Base-by-base conservation (phyloP, 257 asterid genomes). In the Henckelia pumila region DNA sequence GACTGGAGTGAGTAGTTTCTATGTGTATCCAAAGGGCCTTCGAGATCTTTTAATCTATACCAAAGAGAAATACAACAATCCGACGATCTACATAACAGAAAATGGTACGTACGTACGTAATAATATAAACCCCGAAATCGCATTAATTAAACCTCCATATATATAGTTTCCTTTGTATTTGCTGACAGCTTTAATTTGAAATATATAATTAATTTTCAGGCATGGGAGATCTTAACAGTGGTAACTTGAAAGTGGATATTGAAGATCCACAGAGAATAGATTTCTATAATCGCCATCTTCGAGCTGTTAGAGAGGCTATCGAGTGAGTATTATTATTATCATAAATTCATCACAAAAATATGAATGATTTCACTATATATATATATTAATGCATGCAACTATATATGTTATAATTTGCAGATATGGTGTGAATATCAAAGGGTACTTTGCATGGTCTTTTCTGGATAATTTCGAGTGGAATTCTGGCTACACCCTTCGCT, bases 251-350 rank as follows among this genome's bases (percentile, higher is more conserved):
- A 7, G n/a, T 3, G 7, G 37, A 19, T 20, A 59, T 8, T 8
- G 35, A 59, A 13, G 63, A 59, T 19, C 20, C 37, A 59, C 63
- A 59, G 29, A 59, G 63, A 26, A 59, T 26, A 24, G 63, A 59
- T 59, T 59, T 59, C 29, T 59, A 59, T 19, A 59, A 59, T 59
- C 35, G 37, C 35, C 63, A 59, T 26, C 63, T 59, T 25, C n/a
- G 30, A 26, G 63, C 21, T 14, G 37, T 59, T 14, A 19, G 63
- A 59, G 20, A 16, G 30, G 63, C 22, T 20, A 59, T 59, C 7
- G 20, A 59, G 63, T 59, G 30, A 59, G 63, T 22, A 25, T 59
- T 7, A 16, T 16, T 16, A 52, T 59, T 7, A 16, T 16, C 5
- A 52, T 28, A 28, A 28, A 28, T 28, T 3, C 30, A 28, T 28